Evolutionary conservation across 2,329 filamentous ascomycete species (phyloP), one percentile per base, ranked within the genome.

Genomic region (Blastomyces emzantsi): DNA sequence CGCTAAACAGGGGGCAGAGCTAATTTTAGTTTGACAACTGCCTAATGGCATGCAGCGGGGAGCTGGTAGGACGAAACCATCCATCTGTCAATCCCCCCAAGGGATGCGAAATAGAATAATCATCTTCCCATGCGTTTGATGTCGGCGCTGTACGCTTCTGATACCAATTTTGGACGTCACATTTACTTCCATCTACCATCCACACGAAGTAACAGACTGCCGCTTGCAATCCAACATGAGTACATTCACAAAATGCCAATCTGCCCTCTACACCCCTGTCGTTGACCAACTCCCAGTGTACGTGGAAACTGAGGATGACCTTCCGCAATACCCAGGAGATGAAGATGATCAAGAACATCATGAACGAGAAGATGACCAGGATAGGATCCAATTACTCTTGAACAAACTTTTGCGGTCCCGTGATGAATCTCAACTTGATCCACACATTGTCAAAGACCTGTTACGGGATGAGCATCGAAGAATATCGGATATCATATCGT

Each of bases 391-490:
- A 13, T 19, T 11, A 45, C 39, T 61, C 15, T 9, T 61, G 13
- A 52, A 33, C 3, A 30, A 49, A 41, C 39, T 61, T n/a, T 47
- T 61, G 22, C 13, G 4, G 7, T 43, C 47, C 19, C 6, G 9
- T 19, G 49, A 61, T 45, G 45, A 22, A n/a, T 49, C 47, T 51
- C 45, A 61, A 25, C 25, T 61, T 36, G 49, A 61, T 45, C 28
- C 60, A 0, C 13, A 19, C 45, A 54, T 55, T 36, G 47, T 54
- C 25, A 51, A 28, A 55, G 47, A 54, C 19, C 49, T 61, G 2
- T 30, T 61, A 17, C 28, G 6, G 19, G 45, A 36, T n/a, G 60
- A 61, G 28, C 9, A 61, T 28, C 45, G 39, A 28, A 22, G 60
- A 49, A 9, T 60, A 25, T 60, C 58, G 25, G 43, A 36, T 15